Evolutionary conservation across 208 protist species (phyloP), one percentile per base, ranked within the genome.

Genomic region (Trypanosoma lewisi): DNA sequence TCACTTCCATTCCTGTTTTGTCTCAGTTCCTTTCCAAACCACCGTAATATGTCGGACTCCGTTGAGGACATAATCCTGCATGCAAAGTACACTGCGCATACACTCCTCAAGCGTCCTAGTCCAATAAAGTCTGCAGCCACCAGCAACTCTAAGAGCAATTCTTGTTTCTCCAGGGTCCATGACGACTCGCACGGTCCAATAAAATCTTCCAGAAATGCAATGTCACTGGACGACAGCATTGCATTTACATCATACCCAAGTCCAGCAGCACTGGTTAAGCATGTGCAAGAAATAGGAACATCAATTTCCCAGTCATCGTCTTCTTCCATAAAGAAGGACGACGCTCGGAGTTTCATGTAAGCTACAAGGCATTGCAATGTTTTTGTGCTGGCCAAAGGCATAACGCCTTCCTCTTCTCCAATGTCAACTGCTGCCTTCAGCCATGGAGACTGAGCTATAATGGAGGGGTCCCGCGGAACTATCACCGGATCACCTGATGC

Each of bases 41-140:
- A 78, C 25, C 67, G 19, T 25, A 86, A 53, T 12, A 92, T 73
- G 5, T 85, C 82, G 0, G 77, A 73, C 50, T 87, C 80, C 2
- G 72, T 80, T 19, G 63, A 12, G 21, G 80, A 77, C 75, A 86
- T 78, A 23, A 92, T 54, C 62, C 85, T 83, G 47, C 73, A 78
- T n/a, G 68, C 58, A 30, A 92, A 65, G 49, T 87, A 83, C 12
- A 66, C 63, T 17, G 67, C 73, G 41, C 78, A 86, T 42, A 77
- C 36, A 19, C 70, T 64, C 37, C 63, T 64, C 31, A 92, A 60
- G 16, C 57, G 67, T 27, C 50, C 50, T 27, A 82, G 77, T 41
- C 80, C 79, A 8, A 92, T 28, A 47, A 73, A 92, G 57, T 87
- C 82, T 3, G 79, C 85, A 9, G 77, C 61, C 11, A 76, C 65